A percentile compares a stretch with the other conserved stretches of the same genome.
Conservation (phyloP, 768 basidiomycete species). For the Symmetrospora coprosmae region DNA sequence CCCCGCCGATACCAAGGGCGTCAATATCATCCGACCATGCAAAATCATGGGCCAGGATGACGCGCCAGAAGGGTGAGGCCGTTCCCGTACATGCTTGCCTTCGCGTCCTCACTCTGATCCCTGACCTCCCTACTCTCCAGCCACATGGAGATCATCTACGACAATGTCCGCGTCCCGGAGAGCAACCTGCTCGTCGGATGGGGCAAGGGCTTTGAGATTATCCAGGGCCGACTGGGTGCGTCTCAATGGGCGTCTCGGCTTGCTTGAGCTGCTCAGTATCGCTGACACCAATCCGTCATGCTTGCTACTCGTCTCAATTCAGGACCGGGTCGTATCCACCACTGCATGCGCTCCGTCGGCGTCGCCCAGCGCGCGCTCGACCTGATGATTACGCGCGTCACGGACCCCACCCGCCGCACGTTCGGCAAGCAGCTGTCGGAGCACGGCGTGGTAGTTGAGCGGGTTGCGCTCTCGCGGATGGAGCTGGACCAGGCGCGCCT, state of each 20-base stretch:
- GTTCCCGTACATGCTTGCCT: slow-evolving; percentile 16
- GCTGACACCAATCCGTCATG: slow-evolving; percentile 60
- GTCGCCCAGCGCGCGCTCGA: slow-evolving; percentile 71
- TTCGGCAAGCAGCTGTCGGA: slow-evolving; percentile 85
- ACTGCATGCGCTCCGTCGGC: slow-evolving; percentile 86
- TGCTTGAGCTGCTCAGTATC: slow-evolving; percentile 74
- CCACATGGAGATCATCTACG: slow-evolving; percentile 87
- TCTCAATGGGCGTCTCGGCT: slow-evolving; percentile 41
- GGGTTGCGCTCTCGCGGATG: slow-evolving; percentile 80
- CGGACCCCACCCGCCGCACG: slow-evolving; percentile 78
- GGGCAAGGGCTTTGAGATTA: slow-evolving; percentile 91
- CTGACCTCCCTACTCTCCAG: slow-evolving; percentile 49
- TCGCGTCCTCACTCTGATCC: slow-evolving; percentile 23
- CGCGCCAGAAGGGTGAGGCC: slow-evolving; percentile 42
- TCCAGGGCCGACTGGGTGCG: slow-evolving; percentile 82
- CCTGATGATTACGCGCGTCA: slow-evolving; percentile 74
- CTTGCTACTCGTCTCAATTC: neutral
- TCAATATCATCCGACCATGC: slow-evolving; percentile 83
- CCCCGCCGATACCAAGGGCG: slow-evolving; percentile 71
- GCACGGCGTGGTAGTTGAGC: slow-evolving; percentile 80
- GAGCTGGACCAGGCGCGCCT: slow-evolving; percentile 80
- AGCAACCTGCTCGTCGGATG: slow-evolving; percentile 74
- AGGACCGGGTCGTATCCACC: slow-evolving; percentile 32
- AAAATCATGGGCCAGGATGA: slow-evolving; percentile 86
- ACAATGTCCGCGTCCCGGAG: slow-evolving; percentile 79